These are phyloP conservation scores for Colletotrichum lini DNA, from an alignment of 2,329 filamentous ascomycete genomes.

Conservation along the genomic window DNA sequence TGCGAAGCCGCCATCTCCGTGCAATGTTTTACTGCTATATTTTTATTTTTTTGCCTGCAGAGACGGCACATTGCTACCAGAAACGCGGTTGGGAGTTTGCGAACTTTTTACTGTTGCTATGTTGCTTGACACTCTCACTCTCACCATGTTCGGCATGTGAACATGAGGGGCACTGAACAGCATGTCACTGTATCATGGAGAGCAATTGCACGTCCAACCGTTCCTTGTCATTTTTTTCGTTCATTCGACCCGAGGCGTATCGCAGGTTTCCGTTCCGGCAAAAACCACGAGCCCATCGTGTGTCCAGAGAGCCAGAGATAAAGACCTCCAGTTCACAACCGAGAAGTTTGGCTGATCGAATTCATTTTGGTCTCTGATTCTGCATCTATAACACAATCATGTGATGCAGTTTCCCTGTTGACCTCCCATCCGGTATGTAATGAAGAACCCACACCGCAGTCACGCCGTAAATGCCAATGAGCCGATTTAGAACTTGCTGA, in stretches of 20 bases:
- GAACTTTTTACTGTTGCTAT: not conserved
- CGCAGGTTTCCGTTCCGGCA: conserved; percentile 43
- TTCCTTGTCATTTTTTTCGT: conserved; percentile 41
- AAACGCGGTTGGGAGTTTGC: too few relatives aligned
- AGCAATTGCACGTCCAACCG: conserved; percentile 19
- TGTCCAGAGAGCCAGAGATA: conserved; percentile 40
- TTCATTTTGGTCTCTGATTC: conserved; percentile 46
- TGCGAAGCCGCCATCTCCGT: too few relatives aligned
- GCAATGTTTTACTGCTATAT: not conserved
- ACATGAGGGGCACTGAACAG: not conserved
- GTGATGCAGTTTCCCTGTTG: conserved; percentile 46
- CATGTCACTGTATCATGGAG: conserved; percentile 15
- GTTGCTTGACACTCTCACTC: too few relatives aligned
- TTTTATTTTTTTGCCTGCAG: too few relatives aligned
- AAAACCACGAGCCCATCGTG: conserved; percentile 42
- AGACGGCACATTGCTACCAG: not conserved
- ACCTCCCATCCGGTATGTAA: conserved; percentile 46
- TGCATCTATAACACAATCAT: conserved; percentile 63
- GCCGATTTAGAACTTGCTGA: conserved; percentile 94
- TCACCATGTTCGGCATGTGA: too few relatives aligned
- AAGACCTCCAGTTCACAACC: conserved; percentile 51
- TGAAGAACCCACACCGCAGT: conserved; percentile 60
- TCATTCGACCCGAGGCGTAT: conserved; percentile 41
- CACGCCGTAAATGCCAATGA: conserved; percentile 70
- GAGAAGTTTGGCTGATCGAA: conserved; percentile 52